Evolutionary conservation across 2,329 filamentous ascomycete genomes (phyloP), one percentile per base, ranked within the genome.

Genomic region (Talaromyces sp.): DNA sequence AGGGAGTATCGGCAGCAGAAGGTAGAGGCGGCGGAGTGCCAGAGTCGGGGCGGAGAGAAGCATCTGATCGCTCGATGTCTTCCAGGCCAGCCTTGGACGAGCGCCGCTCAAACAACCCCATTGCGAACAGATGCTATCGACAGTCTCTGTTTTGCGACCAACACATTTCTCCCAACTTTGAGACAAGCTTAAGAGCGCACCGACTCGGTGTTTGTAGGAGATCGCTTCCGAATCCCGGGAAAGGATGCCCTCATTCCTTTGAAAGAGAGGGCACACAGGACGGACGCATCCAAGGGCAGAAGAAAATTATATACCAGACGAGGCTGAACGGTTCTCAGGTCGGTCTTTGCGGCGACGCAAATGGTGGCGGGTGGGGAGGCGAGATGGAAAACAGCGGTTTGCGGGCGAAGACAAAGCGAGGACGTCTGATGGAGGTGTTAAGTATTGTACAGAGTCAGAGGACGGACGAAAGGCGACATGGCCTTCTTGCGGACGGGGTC

Each of bases 61-160:
- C 51, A 32, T 50, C 31, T 43, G 59, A 41, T 41, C 52, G 59
- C 55, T 58, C 59, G 48, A 48, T 56, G 61, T 73, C 70, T 63
- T 72, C 72, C 59, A 70, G 63, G 60, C 70, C 68, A 64, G 66
- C 63, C 61, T 67, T 66, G 57, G 69, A 69, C 58, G 68, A 64
- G 56, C 65, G 65, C 56, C 64, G 65, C 62, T 74, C 71, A 55
- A 69, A 68, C 70, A 73, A 72, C 63, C 69, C 72, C 68, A 70
- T 68, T 54, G 32, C 58, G 43, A 27, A 61, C 55, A 46, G 51
- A 58, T 52, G 59, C 59, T 61, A 61, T 56, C 55, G 50, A 31
- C 57, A 41, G 51, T 55, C 32, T 58, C 57, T 41, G 32, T 46
- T 38, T 41, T 26, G 32, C 55, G 48, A 55, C 51, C 55, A 51